Base-by-base conservation (phyloP, 169 alveolate species). In the Cyclospora cayetanensis region DNA sequence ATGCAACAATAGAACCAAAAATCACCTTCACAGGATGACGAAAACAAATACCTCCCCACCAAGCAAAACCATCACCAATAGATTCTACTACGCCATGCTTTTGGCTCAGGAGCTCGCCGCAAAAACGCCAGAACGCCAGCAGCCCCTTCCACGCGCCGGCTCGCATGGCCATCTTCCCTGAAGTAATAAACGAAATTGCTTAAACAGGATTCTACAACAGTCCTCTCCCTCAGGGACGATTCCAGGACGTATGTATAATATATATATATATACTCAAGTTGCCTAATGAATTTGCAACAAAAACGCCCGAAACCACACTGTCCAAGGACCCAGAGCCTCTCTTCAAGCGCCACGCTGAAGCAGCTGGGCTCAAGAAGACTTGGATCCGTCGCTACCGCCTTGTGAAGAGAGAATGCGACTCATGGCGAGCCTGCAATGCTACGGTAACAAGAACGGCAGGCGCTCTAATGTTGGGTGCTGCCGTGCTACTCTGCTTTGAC, bases 1-100 rank as follows among this genome's bases (percentile, higher is more conserved):
- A 90, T 11, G 86, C 90, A 20, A 90, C 66, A 11, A 90, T 12
- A 15, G 93, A 90, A 4, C 90, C 84, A 27, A 79, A 27, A 0
- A 90, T 90, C 0, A 90, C 90, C 29, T 82, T 79, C 37, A 68
- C 42, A 31, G 93, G 93, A 25, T 90, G 84, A 15, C 91, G 84
- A 79, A 76, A 90, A 79, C 90, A 80, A 29, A 90, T 25, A 4
- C 90, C 90, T 2, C 76, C 91, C 93, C 93, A 90, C 66, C 70
- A 52, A 0, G 79, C 93, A 46, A 90, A 90, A 0, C 90, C 91
- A 37, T 80, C 86, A 0, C 91, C 91, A 29, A 90, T 90, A 20
- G 93, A 85, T 37, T 77, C 90, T 0, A 90, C 91, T 15, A 90
- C 80, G 3, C 90, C 82, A n/a, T 90, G 90, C 65, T 90, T 90